phyloP scores from a whole-genome alignment of 345 rosid genomes.

The Bruguiera gymnorhiza region DNA sequence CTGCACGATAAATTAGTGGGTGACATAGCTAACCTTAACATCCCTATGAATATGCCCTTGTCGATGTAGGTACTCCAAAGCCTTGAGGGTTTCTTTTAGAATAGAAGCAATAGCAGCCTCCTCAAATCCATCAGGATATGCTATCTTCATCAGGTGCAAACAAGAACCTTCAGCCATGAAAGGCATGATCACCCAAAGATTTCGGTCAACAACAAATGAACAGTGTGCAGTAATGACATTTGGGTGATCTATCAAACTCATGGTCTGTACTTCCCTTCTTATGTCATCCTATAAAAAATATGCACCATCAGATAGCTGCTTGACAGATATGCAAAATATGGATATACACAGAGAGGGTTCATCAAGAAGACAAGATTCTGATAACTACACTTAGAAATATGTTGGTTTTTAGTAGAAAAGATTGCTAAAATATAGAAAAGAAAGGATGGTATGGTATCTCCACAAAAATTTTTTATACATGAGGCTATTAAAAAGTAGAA shows the following conservation, averaged over 20 bases:
- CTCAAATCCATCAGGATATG: slow-evolving; percentile 86
- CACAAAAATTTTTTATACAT: too few species aligned
- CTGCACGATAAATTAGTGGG: slow-evolving; percentile 4
- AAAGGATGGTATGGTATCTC: too few species aligned
- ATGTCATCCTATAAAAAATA: slow-evolving; percentile 71
- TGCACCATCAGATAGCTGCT: slow-evolving; percentile 5
- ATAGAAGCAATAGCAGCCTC: slow-evolving; percentile 88
- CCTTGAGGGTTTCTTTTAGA: slow-evolving; percentile 94
- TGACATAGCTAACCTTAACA: slow-evolving; percentile 66
- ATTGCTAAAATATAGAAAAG: too few species aligned
- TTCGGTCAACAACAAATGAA: slow-evolving; percentile 80
- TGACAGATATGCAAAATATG: background rate
- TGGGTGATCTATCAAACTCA: slow-evolving; percentile 97
- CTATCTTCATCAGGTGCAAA: slow-evolving; percentile 93
- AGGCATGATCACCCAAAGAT: slow-evolving; percentile 99
- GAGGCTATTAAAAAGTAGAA: too few species aligned
- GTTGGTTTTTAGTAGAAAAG: too few species aligned
- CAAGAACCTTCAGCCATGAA: slow-evolving; percentile 99
- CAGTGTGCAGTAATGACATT: slow-evolving; percentile 82
- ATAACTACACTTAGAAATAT: too few species aligned
- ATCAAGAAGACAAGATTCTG: background rate
- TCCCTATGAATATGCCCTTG: slow-evolving; percentile 99
- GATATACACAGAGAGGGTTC: background rate
- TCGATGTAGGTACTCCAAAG: slow-evolving; percentile 88
- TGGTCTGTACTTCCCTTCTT: slow-evolving; percentile 91